phyloP scores from a whole-genome alignment of 75 land plant species.

The Ceratopteris richardii region DNA sequence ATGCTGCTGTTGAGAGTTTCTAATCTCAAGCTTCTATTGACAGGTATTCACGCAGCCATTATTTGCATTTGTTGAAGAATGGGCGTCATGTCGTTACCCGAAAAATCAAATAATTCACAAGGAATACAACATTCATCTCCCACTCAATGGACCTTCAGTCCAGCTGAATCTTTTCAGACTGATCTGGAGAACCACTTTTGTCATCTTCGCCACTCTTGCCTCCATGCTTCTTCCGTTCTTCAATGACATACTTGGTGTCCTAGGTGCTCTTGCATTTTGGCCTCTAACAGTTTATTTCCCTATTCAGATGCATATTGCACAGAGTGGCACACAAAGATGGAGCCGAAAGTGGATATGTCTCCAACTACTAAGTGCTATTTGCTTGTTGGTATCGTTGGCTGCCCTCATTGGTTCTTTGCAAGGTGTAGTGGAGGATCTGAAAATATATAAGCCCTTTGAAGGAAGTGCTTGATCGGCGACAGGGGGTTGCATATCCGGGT shows the following conservation, averaged over 20 bases:
- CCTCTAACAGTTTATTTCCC: conserved; percentile 90
- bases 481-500: too few species aligned
- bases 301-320: conserved; percentile 65
- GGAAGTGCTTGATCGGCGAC: background rate
- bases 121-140: conserved; percentile 16
- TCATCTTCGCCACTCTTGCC: conserved; percentile 44
- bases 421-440: conserved; percentile 27
- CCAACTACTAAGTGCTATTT: conserved; percentile 35
- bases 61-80: conserved; percentile 50
- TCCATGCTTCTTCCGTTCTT: conserved; percentile 81
- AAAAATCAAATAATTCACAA: conserved; percentile 20
- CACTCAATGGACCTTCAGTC: conserved; percentile 9
- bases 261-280: conserved; percentile 83
- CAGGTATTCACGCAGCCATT: conserved; percentile 62
- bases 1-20: too few species aligned
- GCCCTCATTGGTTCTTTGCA: conserved; percentile 51
- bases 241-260: conserved; percentile 67
- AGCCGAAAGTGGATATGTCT: conserved; percentile 46
- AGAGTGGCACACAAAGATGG: conserved; percentile 45
- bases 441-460: background rate
- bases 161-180: conserved; percentile 47
- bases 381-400: conserved; percentile 39
- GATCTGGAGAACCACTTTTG: conserved; percentile 61
- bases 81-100: conserved; percentile 11
- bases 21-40: too few species aligned